Percentiles rank a stretch among this genome's conserved stretches.
These are phyloP conservation scores for Aspergillus carlsbadensis DNA, from an alignment of 495 filamentous ascomycete species.

Conservation along the genomic window DNA sequence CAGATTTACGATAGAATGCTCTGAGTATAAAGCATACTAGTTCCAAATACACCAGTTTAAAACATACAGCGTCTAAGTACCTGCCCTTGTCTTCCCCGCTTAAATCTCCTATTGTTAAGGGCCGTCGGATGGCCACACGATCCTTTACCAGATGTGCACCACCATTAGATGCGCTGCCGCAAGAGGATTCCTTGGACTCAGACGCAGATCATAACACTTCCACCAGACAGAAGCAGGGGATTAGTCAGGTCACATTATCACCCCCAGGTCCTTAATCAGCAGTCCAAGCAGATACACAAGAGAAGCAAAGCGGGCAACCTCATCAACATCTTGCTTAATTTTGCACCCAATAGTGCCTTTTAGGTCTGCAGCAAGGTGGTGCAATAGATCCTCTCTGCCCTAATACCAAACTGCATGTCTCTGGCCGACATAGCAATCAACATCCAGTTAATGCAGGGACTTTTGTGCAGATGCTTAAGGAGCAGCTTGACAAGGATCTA, in stretches of 20 bases:
- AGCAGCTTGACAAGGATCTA: constrained; percentile 29
- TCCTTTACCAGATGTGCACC: constrained; percentile 20
- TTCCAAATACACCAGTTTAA: constrained; percentile 14
- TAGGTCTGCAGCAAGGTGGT: constrained; percentile 31
- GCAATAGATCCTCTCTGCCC: constrained; percentile 36
- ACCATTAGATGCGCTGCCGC: not conserved
- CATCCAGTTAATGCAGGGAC: constrained; percentile 11
- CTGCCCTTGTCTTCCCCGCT: constrained; percentile 1
- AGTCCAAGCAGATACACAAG: not conserved
- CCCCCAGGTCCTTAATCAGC: constrained; percentile 7
- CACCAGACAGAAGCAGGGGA: constrained; percentile 23
- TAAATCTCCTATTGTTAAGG: constrained; percentile 14
- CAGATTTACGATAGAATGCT: constrained; percentile 20
- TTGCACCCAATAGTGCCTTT: constrained; percentile 42
- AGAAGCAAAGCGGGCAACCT: constrained; percentile 1
- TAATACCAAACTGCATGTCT: constrained; percentile 30
- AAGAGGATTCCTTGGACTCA: constrained; percentile 13
- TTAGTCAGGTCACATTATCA: constrained; percentile 21
- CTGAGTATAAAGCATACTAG: too few species aligned
- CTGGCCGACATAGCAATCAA: not conserved
- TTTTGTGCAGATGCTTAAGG: constrained; percentile 19
- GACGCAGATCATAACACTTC: constrained; percentile 18
- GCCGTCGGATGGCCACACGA: constrained; percentile 22
- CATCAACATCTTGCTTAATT: constrained; percentile 17
- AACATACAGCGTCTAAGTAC: constrained; percentile 8